Conservation (phyloP, 257 asterid genomes). For the Prunella vulgaris region DNA sequence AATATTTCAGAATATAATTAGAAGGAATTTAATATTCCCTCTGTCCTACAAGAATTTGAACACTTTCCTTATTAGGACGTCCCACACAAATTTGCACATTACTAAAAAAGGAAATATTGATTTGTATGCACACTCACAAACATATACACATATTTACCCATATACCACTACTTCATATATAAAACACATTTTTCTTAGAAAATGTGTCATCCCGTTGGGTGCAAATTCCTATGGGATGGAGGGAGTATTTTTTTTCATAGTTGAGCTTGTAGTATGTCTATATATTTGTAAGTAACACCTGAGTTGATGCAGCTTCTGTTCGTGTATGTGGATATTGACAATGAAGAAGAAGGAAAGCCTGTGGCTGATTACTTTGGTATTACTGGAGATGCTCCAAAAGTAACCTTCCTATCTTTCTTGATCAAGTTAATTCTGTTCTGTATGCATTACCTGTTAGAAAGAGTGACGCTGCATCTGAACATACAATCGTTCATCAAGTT, state of each 20-base stretch:
- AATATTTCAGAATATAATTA: background rate
- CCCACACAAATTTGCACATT: too few relatives aligned
- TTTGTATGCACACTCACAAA: too few relatives aligned
- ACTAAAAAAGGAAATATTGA: too few relatives aligned
- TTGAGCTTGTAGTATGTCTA: background rate
- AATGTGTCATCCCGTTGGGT: too few relatives aligned
- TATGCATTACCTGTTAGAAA: conserved; percentile 2
- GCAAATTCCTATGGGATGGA: too few relatives aligned
- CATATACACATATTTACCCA: too few relatives aligned
- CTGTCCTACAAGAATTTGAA: too few relatives aligned
- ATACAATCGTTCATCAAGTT: conserved; percentile 12
- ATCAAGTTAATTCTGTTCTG: conserved; percentile 16
- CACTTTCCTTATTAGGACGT: too few relatives aligned
- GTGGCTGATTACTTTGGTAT: conserved; percentile 87
- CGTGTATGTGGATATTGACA: conserved; percentile 62
- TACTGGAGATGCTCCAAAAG: conserved; percentile 65
- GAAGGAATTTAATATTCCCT: background rate
- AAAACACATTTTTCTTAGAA: too few relatives aligned
- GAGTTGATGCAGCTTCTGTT: conserved; percentile 60
- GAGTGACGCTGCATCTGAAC: background rate
- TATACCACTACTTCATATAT: too few relatives aligned
- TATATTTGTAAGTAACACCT: conserved; percentile 5
- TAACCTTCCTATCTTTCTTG: conserved; percentile 31
- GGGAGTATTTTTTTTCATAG: too few relatives aligned
- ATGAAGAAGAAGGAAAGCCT: conserved; percentile 83